Base-by-base conservation (phyloP, 352 stramenopile genomes). In the Globisporangium acanthophoron region DNA sequence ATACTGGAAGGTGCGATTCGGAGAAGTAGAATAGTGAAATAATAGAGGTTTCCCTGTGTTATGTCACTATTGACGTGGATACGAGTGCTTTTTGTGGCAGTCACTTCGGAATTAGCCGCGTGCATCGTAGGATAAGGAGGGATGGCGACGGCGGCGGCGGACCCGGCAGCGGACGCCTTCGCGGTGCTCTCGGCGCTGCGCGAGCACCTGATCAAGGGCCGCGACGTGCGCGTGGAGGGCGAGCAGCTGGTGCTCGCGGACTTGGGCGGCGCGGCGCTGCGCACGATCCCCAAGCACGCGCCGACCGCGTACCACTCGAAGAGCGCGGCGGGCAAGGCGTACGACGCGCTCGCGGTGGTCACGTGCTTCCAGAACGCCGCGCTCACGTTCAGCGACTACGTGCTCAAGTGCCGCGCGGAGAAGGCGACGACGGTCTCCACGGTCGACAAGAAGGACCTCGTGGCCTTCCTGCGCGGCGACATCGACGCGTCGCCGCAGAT, bases 371-470 rank as follows among this genome's bases (percentile, higher is more conserved):
- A 86, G 65, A 73, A 92, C 67, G 76, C 75, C 11, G 59, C 59
- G 27, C 66, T 95, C 44, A 77, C 68, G 49, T 95, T 95, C 57
- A 80, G 81, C 43, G 85, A 93, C 60, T 95, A 95, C 50, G 81
- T 95, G 33, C 77, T 83, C n/a, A 87, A 91, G 63, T 93, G 83
- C 54, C 78, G 85, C 29, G 61, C 76, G 6, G 81, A 89, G 24
- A 90, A 91, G 61, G 83, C 81, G 5, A 78, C 71, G 27, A 90
- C 91, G 73, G 76, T 95, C 12, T 93, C 85, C 16, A 88, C 85
- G 0, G 82, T 95, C 27, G 85, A 95, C 63, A 95, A 95, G 71
- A 90, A 92, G 49, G 85, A 95, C 56, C 76, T 95, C 33, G 74
- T 95, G 56, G 78, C 85, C 49, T 95, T 83, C 62, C 50, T 95